Base-by-base conservation (phyloP, 2,329 filamentous ascomycete genomes). In the Cyclaneusma minus region DNA sequence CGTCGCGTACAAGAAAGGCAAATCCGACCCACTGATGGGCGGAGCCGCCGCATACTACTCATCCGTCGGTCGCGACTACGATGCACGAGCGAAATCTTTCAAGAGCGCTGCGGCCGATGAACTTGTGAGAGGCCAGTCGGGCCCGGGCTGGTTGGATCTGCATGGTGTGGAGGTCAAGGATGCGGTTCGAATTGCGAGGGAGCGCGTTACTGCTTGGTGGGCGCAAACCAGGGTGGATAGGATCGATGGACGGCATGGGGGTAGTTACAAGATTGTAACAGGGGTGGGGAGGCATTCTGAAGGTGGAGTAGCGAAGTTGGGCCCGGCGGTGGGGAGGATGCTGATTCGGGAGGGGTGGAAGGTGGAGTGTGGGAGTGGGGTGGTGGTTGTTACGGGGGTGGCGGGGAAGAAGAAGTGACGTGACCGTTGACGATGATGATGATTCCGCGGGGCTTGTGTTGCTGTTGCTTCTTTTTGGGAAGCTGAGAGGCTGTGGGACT, bases 91-190 rank as follows among this genome's bases (percentile, higher is more conserved):
- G 3, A 64, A 66, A 34, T 55, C 56, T 11, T 64, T 70, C n/a
- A 58, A 59, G 11, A 70, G 71, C n/a, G 58, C 59, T 0, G 72
- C 72, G 1, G 81, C 83, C 2, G 77, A 89, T 40, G 51, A 64
- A 0, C 59, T 76, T 3, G 85, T 87, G 1, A 61, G 72, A 7
- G 45, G 54, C 7, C 76, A 84, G 43, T 85, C 80, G 26, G 62
- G 60, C 0, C 32, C 47, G 2, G 58, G 51, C 1, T 55, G 62
- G 12, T 58, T 91, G 6, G 87, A 95, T 48, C 56, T 95, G 14
- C 87, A 95, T 47, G 82, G 83, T 5, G 70, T 93, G 4, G 72
- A 64, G 22, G 84, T 94, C 2, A 60, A 71, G 25, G 80, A 92
- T 47, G 87, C 79, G 2, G 71, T 84, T 16, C 62, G 80, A 3